Base-by-base conservation (phyloP, 2,329 filamentous ascomycete genomes). In the Chaetothyriales sp. region DNA sequence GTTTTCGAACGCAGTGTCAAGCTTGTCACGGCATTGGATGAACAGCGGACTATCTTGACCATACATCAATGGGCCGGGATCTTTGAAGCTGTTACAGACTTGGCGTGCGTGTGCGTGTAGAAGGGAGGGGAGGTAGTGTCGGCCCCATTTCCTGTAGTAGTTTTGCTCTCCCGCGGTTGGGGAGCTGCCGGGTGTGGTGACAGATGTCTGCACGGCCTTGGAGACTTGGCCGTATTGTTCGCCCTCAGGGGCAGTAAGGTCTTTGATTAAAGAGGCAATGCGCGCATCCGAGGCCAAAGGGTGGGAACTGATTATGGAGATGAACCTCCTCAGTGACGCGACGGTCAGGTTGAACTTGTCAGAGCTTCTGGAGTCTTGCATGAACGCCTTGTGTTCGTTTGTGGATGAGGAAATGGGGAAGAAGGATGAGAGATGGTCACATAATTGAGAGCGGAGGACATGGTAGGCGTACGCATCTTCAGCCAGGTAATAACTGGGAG, bases 41-140 rank as follows among this genome's bases (percentile, higher is more conserved):
- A 83, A 82, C 2, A 81, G 66, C 0, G 72, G 69, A 49, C 74
- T 78, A 1, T 70, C 61, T 0, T 59, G 58, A 15, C 77, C 73
- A 58, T 81, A 82, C 55, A 71, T 68, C 5, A 77, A 69, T 3
- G 78, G 76, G 0, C 79, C 79, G 0, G 73, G 67, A 54, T 82
- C 80, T 60, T 81, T 80, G 71, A 81, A 82, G 0, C 74, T 76
- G 61, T 80, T 81, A 67, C 78, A 80, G 8, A 75, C 65, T 62
- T 82, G 80, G 20, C 72, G 69, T 1, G 69, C 67, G 57, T 83
- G 77, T 0, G 78, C 78, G 54, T 74, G 71, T 22, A 75, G 73
- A 1, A 81, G 67, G 5, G 75, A 77, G 0, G 73, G 74, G 5
- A 82, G 70, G 61, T 77, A 83, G 62, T 82, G 78, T 4, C 62